Evolutionary conservation across 495 filamentous ascomycete genomes (phyloP).

Genomic region (Neurospora terricola): DNA sequence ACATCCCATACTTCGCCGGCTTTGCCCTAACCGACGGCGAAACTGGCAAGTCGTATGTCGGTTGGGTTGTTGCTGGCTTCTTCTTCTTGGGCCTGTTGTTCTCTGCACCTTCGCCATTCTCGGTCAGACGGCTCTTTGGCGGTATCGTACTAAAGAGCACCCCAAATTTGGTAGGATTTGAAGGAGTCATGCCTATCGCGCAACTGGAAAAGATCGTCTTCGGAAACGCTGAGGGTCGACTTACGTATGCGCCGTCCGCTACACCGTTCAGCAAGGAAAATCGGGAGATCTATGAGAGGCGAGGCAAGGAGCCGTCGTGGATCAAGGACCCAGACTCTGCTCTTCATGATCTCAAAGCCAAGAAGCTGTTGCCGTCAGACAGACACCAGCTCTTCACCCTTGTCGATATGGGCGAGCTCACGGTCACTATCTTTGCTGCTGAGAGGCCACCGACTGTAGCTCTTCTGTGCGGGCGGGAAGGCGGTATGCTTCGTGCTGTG

Average conservation of each 20-base stretch:
- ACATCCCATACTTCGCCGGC: constrained; percentile 1
- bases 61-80: constrained; percentile 17
- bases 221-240: neutral
- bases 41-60: constrained; percentile 11
- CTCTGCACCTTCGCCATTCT: neutral
- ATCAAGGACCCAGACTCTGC: neutral
- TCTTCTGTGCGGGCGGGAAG: constrained; percentile 28
- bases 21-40: constrained; percentile 21
- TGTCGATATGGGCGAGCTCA: constrained; percentile 29
- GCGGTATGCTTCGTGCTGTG: constrained; percentile 30
- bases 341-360: neutral
- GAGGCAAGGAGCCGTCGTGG: neutral
- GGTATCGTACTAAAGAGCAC: neutral
- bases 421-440: constrained; percentile 26
- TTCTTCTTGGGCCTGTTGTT: neutral
- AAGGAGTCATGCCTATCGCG: constrained; percentile 14
- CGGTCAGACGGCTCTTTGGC: neutral
- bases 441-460: constrained; percentile 20
- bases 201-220: constrained; percentile 2
- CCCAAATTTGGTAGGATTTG: constrained; percentile 18
- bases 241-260: neutral
- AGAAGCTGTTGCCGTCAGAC: constrained; percentile 3
- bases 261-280: neutral
- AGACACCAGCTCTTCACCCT: constrained; percentile 21
- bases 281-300: neutral